These are phyloP conservation scores for Elaeis oleifera DNA, from an alignment of 202 grass and related monocot genomes.

Conservation along the genomic window DNA sequence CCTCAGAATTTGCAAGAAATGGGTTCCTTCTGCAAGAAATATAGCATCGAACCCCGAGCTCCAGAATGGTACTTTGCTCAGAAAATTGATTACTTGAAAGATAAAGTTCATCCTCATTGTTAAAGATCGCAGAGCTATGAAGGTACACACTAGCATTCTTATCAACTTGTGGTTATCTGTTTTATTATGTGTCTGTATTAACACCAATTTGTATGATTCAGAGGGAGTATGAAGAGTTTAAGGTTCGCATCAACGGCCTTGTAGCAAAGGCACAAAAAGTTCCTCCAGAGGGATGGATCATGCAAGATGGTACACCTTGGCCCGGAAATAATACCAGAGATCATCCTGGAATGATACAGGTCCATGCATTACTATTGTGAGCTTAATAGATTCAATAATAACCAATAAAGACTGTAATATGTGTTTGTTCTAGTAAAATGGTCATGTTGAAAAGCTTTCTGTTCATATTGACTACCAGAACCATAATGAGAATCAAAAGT, in stretches of 20 bases:
- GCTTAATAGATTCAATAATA: too few species aligned
- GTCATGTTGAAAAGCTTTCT: too few species aligned
- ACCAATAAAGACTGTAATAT: too few species aligned
- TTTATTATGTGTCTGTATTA: neutral
- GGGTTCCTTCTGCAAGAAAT: constrained; percentile 89
- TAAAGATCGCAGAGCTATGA: constrained; percentile 94
- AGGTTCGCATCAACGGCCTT: constrained; percentile 10
- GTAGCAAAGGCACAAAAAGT: constrained; percentile 22
- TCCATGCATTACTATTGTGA: neutral
- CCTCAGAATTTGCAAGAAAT: constrained; percentile 96
- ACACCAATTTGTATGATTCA: constrained; percentile 10
- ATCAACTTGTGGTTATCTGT: neutral
- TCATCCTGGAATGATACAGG: constrained; percentile 26
- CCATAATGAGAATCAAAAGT: too few species aligned
- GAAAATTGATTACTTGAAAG: constrained; percentile 96
- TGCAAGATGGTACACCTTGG: constrained; percentile 24
- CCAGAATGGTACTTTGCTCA: constrained; percentile 84
- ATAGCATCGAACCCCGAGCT: constrained; percentile 79
- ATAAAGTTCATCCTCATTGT: constrained; percentile 78
- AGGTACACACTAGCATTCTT: constrained; percentile 35
- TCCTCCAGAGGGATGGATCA: constrained; percentile 19
- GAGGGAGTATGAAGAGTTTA: constrained; percentile 25
- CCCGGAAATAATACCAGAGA: constrained; percentile 24
- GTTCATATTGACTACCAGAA: too few species aligned
- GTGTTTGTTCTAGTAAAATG: too few species aligned